Evolutionary conservation across 345 rosid genomes (phyloP).

Genomic region (Lenwebbia sp.): DNA sequence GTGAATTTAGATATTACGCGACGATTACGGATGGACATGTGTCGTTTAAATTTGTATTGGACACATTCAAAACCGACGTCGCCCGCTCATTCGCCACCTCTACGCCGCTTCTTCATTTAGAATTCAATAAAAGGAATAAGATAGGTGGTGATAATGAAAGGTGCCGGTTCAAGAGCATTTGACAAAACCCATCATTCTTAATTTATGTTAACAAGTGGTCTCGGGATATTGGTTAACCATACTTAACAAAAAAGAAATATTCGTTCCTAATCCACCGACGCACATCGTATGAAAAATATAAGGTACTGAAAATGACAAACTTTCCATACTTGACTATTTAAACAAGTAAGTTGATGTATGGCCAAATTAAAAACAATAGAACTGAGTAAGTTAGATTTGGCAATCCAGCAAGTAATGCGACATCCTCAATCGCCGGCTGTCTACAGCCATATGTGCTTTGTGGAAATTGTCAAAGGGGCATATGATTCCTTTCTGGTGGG

Average conservation of each 20-base stretch:
- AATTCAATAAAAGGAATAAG: no score
- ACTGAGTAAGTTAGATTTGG: not conserved
- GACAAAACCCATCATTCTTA: no score
- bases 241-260: not conserved
- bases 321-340: not conserved
- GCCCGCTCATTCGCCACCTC: no score
- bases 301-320: not conserved
- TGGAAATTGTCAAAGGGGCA: not conserved
- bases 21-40: no score
- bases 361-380: no score
- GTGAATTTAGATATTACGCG: no score
- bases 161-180: no score
- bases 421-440: not conserved
- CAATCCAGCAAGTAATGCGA: not conserved
- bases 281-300: not conserved
- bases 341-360: no score
- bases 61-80: no score
- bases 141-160: no score
- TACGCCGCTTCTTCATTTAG: no score
- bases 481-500: not conserved
- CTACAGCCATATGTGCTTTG: not conserved
- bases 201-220: not conserved
- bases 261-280: not conserved
- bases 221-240: not conserved
- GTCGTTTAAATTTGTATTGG: no score